phyloP scores from a whole-genome alignment of 163 green algal species.

The Coccomyxa subellipsoidea region DNA sequence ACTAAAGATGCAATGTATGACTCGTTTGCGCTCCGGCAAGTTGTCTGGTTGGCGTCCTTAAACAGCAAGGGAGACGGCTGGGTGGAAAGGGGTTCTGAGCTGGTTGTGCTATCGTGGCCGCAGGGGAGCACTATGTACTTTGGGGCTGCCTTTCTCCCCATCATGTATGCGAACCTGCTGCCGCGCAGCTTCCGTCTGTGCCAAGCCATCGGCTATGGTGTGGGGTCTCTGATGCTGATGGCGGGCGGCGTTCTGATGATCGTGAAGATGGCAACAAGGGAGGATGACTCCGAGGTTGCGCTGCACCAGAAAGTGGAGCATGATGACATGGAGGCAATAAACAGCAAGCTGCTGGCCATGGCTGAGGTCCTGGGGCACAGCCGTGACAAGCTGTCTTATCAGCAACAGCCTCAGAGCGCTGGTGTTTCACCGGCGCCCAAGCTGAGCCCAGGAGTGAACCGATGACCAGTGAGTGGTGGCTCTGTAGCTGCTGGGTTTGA shows the following conservation, averaged over 20 bases:
- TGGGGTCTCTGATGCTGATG: background rate
- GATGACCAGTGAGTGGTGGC: too few relatives aligned
- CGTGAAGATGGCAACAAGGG: background rate
- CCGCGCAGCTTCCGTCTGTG: background rate
- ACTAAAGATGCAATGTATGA: too few relatives aligned
- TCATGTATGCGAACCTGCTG: background rate
- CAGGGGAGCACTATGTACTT: background rate
- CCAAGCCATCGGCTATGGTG: background rate
- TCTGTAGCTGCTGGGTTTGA: too few relatives aligned
- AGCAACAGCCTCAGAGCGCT: background rate
- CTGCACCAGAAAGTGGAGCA: background rate
- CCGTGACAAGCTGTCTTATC: background rate
- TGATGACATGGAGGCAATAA: background rate
- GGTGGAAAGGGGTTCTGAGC: too few relatives aligned
- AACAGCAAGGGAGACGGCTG: too few relatives aligned
- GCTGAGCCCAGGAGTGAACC: too few relatives aligned
- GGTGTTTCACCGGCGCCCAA: background rate
- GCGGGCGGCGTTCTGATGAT: background rate
- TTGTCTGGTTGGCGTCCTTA: too few relatives aligned
- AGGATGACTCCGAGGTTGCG: background rate
- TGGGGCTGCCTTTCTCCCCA: background rate
- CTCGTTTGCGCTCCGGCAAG: too few relatives aligned
- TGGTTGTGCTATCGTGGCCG: background rate
- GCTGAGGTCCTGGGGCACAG: slow-evolving; percentile 5
- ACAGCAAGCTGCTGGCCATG: slow-evolving; percentile 5